These are phyloP conservation scores for Auricularia heimuer DNA, from an alignment of 768 basidiomycete genomes.

Conservation along the genomic window DNA sequence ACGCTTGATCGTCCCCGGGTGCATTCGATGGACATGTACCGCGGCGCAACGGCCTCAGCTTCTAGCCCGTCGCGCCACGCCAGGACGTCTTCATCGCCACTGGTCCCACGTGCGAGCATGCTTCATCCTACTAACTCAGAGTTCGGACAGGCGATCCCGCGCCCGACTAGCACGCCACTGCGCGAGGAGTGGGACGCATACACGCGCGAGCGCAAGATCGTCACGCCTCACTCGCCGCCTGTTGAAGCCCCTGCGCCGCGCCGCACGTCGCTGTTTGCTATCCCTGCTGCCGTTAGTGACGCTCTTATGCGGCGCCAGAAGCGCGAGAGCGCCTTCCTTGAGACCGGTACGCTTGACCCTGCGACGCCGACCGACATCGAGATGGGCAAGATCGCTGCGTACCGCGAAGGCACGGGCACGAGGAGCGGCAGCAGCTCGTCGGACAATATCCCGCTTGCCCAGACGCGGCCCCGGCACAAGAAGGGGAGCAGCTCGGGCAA, in stretches of 20 bases:
- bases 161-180: conserved; percentile 67
- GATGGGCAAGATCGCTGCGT: neutral
- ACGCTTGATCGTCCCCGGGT: conserved; percentile 37
- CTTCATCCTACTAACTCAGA: conserved; percentile 10
- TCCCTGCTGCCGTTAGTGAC: conserved; percentile 65
- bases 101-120: neutral
- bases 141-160: conserved; percentile 45
- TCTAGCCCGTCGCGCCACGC: conserved; percentile 24
- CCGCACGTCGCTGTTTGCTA: conserved; percentile 34
- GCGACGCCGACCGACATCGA: conserved; percentile 8
- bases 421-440: conserved; percentile 2
- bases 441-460: neutral
- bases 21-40: conserved; percentile 53
- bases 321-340: conserved; percentile 58
- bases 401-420: conserved; percentile 14
- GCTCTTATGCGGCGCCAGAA: conserved; percentile 62
- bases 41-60: neutral
- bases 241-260: conserved; percentile 21
- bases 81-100: neutral
- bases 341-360: conserved; percentile 19
- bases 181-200: conserved; percentile 82
- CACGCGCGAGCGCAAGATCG: conserved; percentile 70
- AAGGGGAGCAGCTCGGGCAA: conserved; percentile 2
- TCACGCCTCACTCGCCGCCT: conserved; percentile 70
- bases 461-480: neutral